Conservation (phyloP, 2,329 filamentous ascomycete genomes). For the Hyphodiscus sp. region DNA sequence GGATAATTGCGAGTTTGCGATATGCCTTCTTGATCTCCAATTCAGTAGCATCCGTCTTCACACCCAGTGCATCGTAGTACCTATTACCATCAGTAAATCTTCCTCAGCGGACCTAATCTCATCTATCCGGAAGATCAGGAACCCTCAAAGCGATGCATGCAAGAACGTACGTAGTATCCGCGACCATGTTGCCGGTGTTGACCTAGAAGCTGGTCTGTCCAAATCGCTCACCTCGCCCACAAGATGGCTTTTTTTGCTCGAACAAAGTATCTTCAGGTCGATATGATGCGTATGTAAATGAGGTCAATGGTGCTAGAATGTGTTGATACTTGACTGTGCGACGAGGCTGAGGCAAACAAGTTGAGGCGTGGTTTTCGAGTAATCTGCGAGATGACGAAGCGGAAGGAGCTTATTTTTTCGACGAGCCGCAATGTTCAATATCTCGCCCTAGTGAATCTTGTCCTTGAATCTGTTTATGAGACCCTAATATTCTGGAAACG, state of each 20-base stretch:
- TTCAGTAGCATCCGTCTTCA: slow-evolving; percentile 77
- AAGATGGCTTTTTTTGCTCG: too few relatives aligned
- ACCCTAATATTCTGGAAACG: too few relatives aligned
- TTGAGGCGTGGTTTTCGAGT: background rate
- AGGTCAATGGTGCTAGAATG: background rate
- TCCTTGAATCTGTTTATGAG: too few relatives aligned
- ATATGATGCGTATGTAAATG: background rate
- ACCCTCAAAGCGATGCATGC: too few relatives aligned
- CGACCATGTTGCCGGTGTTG: slow-evolving; percentile 22
- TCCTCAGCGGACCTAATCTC: too few relatives aligned
- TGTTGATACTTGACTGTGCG: background rate
- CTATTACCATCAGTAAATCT: background rate
- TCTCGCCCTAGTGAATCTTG: too few relatives aligned
- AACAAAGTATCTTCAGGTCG: background rate
- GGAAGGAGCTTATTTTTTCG: slow-evolving; percentile 6
- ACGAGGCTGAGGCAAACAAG: slow-evolving; percentile 3
- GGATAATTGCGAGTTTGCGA: slow-evolving; percentile 86
- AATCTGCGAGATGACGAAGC: slow-evolving; percentile 13
- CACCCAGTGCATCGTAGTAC: slow-evolving; percentile 65
- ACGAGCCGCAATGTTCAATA: background rate
- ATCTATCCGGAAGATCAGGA: background rate
- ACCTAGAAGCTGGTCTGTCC: background rate
- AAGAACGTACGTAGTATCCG: slow-evolving; percentile 25
- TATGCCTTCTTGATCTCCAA: slow-evolving; percentile 97
- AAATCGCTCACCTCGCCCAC: too few relatives aligned